Conservation (phyloP, 129 eudicot species). For the Oenanthe sinensis region DNA sequence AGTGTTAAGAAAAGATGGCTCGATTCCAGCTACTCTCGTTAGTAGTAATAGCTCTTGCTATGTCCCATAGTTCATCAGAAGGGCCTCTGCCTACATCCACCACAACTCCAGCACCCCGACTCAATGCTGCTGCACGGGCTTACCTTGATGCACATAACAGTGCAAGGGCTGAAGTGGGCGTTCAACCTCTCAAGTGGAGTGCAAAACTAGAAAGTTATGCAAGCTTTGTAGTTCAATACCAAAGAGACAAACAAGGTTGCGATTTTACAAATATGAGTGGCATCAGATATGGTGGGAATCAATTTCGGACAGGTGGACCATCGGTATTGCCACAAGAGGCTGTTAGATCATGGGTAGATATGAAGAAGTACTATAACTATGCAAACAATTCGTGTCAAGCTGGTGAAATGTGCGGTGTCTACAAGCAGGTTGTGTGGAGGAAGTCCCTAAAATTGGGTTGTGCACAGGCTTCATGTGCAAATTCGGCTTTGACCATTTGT, state of each 20-base stretch:
- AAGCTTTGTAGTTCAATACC: slow-evolving; percentile 42
- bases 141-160: slow-evolving; percentile 65
- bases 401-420: slow-evolving; percentile 57
- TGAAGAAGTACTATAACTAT: slow-evolving; percentile 54
- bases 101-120: slow-evolving; percentile 22
- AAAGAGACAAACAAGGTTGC: slow-evolving; percentile 51
- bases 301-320: slow-evolving; percentile 40
- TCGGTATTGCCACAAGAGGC: slow-evolving; percentile 40
- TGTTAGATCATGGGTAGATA: slow-evolving; percentile 64
- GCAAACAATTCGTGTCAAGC: slow-evolving; percentile 48
- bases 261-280: slow-evolving; percentile 44
- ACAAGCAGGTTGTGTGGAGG: slow-evolving; percentile 93
- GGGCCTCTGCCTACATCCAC: slow-evolving; percentile 13
- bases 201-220: slow-evolving; percentile 42
- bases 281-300: slow-evolving; percentile 66
- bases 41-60: slow-evolving; percentile 11
- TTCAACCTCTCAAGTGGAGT: slow-evolving; percentile 61
- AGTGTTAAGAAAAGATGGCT: slow-evolving; percentile 21
- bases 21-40: slow-evolving; percentile 18
- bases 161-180: slow-evolving; percentile 63
- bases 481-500: slow-evolving; percentile 55
- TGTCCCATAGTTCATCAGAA: slow-evolving; percentile 27
- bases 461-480: slow-evolving; percentile 46
- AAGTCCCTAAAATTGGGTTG: slow-evolving; percentile 75
- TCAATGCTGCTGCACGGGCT: slow-evolving; percentile 29